Percentiles rank a stretch among this genome's conserved stretches.
phyloP scores from a whole-genome alignment of 805 yeast genomes.

The Spathaspora hagerdaliae region DNA sequence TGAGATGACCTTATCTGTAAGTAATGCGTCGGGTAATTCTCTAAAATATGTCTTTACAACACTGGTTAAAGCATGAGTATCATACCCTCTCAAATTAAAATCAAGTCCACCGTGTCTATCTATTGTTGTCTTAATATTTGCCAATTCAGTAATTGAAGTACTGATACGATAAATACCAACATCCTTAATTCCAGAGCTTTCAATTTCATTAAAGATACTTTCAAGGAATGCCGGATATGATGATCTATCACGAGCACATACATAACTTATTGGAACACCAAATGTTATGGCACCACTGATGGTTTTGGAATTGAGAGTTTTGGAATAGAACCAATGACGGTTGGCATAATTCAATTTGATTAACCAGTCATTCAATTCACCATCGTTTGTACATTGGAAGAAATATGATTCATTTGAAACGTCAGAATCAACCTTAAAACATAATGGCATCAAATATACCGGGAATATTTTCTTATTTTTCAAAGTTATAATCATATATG shows the following conservation, averaged over 20 bases:
- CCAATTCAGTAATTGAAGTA: constrained; percentile 47
- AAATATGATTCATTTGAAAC: constrained; percentile 48
- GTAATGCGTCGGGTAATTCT: constrained; percentile 81
- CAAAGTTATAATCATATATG: constrained; percentile 45
- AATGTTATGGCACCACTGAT: constrained; percentile 45
- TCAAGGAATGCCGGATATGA: constrained; percentile 64
- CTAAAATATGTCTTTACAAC: constrained; percentile 80
- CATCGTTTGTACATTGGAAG: constrained; percentile 61
- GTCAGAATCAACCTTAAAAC: constrained; percentile 47
- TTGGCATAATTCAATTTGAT: constrained; percentile 43
- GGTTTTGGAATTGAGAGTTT: constrained; percentile 22
- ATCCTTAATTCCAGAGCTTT: constrained; percentile 82
- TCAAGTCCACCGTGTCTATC: constrained; percentile 45
- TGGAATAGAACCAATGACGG: constrained; percentile 54
- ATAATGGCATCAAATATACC: constrained; percentile 44
- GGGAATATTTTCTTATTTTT: constrained; percentile 47
- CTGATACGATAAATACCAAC: constrained; percentile 82
- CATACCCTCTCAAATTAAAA: constrained; percentile 54
- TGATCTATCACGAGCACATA: constrained; percentile 69
- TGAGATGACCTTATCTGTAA: constrained; percentile 64
- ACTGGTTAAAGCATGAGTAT: constrained; percentile 83
- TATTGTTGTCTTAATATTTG: constrained; percentile 39
- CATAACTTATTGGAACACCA: constrained; percentile 78
- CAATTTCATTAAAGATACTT: constrained; percentile 69
- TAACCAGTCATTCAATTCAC: constrained; percentile 75